Evolutionary conservation across 257 asterid genomes (phyloP).

Genomic region (Oldenlandia corymbosa): DNA sequence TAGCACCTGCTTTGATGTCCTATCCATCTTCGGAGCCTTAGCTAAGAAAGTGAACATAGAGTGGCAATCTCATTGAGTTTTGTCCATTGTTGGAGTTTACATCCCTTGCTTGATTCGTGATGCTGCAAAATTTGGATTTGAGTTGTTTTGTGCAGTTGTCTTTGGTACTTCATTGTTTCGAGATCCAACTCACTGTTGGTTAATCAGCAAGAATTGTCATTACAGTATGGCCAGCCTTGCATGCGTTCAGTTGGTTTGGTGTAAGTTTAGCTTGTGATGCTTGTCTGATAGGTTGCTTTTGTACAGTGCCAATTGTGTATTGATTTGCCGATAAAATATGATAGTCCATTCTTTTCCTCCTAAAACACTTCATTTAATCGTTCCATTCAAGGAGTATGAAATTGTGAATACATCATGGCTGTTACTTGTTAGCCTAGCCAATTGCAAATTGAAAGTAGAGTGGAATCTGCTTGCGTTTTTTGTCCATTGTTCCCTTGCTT

Average conservation of each 20-base stretch:
- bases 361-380: too few species aligned
- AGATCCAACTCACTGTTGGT: slow-evolving; percentile 20
- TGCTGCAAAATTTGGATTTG: slow-evolving; percentile 15
- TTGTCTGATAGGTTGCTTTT: slow-evolving; percentile 26
- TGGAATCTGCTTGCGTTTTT: too few species aligned
- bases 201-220: slow-evolving; percentile 16
- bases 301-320: slow-evolving; percentile 32
- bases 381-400: too few species aligned
- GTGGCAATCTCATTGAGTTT: neutral
- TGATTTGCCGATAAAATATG: slow-evolving; percentile 23
- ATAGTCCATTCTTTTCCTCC: slow-evolving; percentile 15
- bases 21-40: slow-evolving; percentile 23
- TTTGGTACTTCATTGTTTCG: slow-evolving; percentile 10
- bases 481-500: too few species aligned
- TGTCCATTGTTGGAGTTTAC: too few species aligned
- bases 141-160: slow-evolving; percentile 21
- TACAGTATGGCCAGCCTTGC: slow-evolving; percentile 9
- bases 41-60: slow-evolving; percentile 11
- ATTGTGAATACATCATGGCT: too few species aligned
- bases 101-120: slow-evolving; percentile 17
- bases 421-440: too few species aligned
- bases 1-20: slow-evolving; percentile 10
- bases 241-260: slow-evolving; percentile 23
- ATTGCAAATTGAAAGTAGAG: too few species aligned
- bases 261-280: slow-evolving; percentile 19